phyloP scores from a whole-genome alignment of 1,139 yeast genomes.

The Scheffersomyces segobiensis region DNA sequence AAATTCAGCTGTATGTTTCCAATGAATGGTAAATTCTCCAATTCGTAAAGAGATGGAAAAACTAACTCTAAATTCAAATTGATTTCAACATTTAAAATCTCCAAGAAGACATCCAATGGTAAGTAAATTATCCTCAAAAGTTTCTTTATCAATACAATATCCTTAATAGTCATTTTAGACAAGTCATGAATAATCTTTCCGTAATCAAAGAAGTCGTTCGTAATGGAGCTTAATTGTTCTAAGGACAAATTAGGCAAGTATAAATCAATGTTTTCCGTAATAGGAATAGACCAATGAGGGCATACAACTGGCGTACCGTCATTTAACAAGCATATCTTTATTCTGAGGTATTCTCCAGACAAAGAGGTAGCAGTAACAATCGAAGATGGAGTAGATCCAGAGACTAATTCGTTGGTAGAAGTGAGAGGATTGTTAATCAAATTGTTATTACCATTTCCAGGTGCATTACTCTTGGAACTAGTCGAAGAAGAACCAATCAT shows the following conservation, averaged over 20 bases:
- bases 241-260: conserved; percentile 45
- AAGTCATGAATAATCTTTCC: conserved; percentile 43
- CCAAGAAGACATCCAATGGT: conserved; percentile 64
- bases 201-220: conserved; percentile 45
- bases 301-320: conserved; percentile 89
- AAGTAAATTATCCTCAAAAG: conserved; percentile 48
- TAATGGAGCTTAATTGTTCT: conserved; percentile 43
- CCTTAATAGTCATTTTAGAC: conserved; percentile 37
- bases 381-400: conserved; percentile 46
- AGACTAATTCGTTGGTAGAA: conserved; percentile 18
- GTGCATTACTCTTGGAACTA: conserved; percentile 2
- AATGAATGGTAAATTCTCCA: conserved; percentile 54
- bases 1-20: conserved; percentile 49
- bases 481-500: conserved; percentile 9
- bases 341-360: conserved; percentile 73
- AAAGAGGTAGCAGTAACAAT: conserved; percentile 92
- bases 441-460: conserved; percentile 3
- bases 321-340: conserved; percentile 68
- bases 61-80: conserved; percentile 77
- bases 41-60: conserved; percentile 76
- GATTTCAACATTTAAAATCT: conserved; percentile 53
- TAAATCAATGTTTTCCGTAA: conserved; percentile 57
- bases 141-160: conserved; percentile 39
- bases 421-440: conserved; percentile 14
- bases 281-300: conserved; percentile 64